Conservation (phyloP, 1,139 yeast genomes). For the Debaryomyces sp. region DNA sequence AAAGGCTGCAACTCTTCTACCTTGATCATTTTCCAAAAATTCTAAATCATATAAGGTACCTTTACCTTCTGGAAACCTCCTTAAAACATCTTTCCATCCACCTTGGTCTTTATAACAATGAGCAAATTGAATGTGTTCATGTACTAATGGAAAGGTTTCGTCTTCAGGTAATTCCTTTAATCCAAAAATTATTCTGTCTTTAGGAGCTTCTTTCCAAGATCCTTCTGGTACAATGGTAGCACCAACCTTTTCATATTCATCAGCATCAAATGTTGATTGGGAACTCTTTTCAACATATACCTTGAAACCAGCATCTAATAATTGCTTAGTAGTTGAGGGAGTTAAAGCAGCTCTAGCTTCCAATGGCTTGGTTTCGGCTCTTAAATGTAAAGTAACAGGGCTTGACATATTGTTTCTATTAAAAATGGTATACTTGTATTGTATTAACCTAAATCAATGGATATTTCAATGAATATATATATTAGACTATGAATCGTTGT, state of each 20-base stretch:
- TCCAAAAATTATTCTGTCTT: conserved; percentile 86
- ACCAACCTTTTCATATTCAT: conserved; percentile 80
- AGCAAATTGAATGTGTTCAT: conserved; percentile 97
- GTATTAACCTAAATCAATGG: neutral
- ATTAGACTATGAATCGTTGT: too few relatives aligned
- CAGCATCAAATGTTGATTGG: conserved; percentile 75
- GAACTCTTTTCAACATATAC: conserved; percentile 85
- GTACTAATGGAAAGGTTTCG: conserved; percentile 88
- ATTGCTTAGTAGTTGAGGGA: conserved; percentile 83
- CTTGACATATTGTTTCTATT: conserved; percentile 12
- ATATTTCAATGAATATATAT: neutral
- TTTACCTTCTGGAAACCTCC: conserved; percentile 87
- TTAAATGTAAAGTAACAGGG: conserved; percentile 67
- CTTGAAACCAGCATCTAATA: conserved; percentile 85
- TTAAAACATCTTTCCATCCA: conserved; percentile 92
- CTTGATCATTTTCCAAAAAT: conserved; percentile 89
- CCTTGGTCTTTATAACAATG: conserved; percentile 97
- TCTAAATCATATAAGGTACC: conserved; percentile 93
- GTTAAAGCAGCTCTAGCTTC: conserved; percentile 98
- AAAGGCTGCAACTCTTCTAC: conserved; percentile 98
- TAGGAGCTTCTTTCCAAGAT: conserved; percentile 90
- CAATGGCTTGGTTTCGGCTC: conserved; percentile 96
- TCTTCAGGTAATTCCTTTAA: conserved; percentile 92
- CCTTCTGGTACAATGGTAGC: conserved; percentile 90
- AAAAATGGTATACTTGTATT: neutral